Conservation (phyloP, 2,329 filamentous ascomycete genomes). For the Purpureocillium takamizusanense region DNA sequence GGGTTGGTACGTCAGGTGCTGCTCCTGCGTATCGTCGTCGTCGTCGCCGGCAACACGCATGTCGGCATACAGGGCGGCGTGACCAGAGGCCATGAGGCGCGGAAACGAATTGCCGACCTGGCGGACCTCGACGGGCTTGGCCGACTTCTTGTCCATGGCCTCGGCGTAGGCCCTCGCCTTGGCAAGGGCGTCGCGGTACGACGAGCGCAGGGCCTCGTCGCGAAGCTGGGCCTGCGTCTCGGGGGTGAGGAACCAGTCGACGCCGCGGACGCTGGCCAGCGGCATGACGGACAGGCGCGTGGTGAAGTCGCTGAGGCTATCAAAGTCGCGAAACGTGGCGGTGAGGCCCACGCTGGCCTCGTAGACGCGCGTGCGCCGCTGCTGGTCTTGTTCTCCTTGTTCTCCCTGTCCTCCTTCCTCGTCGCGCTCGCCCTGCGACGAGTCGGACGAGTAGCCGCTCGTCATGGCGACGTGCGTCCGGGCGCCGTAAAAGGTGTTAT, state of each 20-base stretch:
- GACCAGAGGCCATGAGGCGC: not conserved
- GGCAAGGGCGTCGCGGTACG: not conserved
- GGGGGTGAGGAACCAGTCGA: not conserved
- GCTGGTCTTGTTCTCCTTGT: not conserved
- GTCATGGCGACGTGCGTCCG: no score
- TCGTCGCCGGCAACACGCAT: not conserved
- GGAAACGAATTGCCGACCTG: not conserved
- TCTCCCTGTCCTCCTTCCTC: not conserved
- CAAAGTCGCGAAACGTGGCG: not conserved
- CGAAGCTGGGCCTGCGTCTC: slow-evolving; percentile 1
- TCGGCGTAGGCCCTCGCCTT: not conserved
- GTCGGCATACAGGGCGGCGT: not conserved
- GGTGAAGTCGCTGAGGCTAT: not conserved
- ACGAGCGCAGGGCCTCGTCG: not conserved
- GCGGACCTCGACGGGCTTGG: slow-evolving; percentile 1
- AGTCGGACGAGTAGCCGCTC: no score
- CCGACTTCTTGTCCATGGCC: slow-evolving; percentile 1
- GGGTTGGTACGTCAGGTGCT: not conserved
- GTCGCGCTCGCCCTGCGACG: not conserved
- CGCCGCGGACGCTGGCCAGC: not conserved
- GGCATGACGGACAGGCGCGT: slow-evolving; percentile 1
- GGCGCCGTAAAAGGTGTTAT: no score
- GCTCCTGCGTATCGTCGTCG: not conserved
- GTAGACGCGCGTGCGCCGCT: not conserved
- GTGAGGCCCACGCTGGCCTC: slow-evolving; percentile 1